Conservation (phyloP, 805 yeast species). For the Millerozyma miso region DNA sequence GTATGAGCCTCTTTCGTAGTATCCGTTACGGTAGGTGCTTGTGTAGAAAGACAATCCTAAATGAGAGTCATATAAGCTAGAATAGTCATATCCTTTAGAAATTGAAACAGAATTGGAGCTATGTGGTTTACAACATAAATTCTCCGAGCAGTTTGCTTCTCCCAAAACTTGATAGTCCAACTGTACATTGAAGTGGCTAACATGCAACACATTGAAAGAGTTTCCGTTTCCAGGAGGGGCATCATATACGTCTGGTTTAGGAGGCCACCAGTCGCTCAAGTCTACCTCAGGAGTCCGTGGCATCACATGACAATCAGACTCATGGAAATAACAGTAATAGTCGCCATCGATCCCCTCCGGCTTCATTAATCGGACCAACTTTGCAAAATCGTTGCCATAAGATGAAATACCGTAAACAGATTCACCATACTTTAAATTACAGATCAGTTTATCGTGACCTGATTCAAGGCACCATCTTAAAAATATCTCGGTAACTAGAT, state of each 20-base stretch:
- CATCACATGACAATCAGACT: constrained; percentile 8
- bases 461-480: constrained; percentile 41
- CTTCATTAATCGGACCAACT: constrained; percentile 48
- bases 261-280: constrained; percentile 6
- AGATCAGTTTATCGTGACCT: constrained; percentile 28
- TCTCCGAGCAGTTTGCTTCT: constrained; percentile 8
- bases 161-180: constrained; percentile 1
- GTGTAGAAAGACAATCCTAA: constrained; percentile 6
- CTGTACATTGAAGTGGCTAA: constrained; percentile 3
- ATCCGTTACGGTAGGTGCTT: constrained; percentile 9
- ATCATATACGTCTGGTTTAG: constrained; percentile 4
- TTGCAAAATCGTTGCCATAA: constrained; percentile 35
- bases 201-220: constrained; percentile 4
- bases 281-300: constrained; percentile 9
- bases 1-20: constrained; percentile 11
- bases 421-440: constrained; percentile 19
- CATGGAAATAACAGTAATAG: constrained; percentile 21
- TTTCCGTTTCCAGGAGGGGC: constrained; percentile 8
- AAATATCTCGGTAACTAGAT: constrained; percentile 37
- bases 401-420: constrained; percentile 29
- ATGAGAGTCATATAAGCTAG: constrained; percentile 1
- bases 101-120: constrained; percentile 1
- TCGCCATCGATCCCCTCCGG: constrained; percentile 53
- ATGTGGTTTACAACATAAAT: constrained; percentile 3
- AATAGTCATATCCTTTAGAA: constrained; percentile 2